Conservation (phyloP, 768 basidiomycete genomes). For the Amanita subjunquillea region DNA sequence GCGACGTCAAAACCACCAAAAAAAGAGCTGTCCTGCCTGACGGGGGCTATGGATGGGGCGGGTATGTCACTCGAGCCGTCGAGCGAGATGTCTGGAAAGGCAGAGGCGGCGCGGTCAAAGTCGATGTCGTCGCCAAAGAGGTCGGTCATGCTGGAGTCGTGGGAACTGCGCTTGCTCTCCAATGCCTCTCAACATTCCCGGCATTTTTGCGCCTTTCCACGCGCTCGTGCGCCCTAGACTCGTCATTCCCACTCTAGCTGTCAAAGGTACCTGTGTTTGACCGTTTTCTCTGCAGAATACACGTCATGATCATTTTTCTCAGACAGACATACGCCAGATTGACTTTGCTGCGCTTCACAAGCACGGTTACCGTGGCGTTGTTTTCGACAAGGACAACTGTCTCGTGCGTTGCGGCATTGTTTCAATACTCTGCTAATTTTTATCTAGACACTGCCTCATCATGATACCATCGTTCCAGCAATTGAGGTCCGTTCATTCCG, state of each 20-base stretch:
- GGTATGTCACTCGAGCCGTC: conserved; percentile 55
- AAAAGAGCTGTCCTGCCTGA: conserved; percentile 35
- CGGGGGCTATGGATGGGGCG: conserved; percentile 20
- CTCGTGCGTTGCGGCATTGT: conserved; percentile 40
- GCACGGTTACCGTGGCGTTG: conserved; percentile 79
- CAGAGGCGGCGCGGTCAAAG: conserved; percentile 71
- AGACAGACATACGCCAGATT: conserved; percentile 80
- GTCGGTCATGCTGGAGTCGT: conserved; percentile 15
- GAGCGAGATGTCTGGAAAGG: conserved; percentile 78
- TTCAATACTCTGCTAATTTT: background rate
- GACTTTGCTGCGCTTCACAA: conserved; percentile 63
- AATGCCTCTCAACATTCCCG: conserved; percentile 73
- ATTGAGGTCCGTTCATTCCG: conserved; percentile 40
- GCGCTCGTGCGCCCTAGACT: conserved; percentile 57
- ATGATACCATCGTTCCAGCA: conserved; percentile 69
- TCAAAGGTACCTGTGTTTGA: conserved; percentile 43
- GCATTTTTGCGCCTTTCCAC: conserved; percentile 61
- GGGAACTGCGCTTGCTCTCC: background rate
- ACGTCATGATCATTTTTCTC: conserved; percentile 13
- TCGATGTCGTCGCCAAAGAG: conserved; percentile 51
- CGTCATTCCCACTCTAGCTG: conserved; percentile 49
- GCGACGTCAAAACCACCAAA: conserved; percentile 56
- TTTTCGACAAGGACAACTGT: conserved; percentile 98
- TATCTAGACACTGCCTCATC: conserved; percentile 66
- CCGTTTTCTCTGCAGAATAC: background rate